A percentile compares a stretch with the other conserved stretches of the same genome.
Conservation (phyloP, 2,329 filamentous ascomycete genomes). For the Berkeleyomyces basicola region DNA sequence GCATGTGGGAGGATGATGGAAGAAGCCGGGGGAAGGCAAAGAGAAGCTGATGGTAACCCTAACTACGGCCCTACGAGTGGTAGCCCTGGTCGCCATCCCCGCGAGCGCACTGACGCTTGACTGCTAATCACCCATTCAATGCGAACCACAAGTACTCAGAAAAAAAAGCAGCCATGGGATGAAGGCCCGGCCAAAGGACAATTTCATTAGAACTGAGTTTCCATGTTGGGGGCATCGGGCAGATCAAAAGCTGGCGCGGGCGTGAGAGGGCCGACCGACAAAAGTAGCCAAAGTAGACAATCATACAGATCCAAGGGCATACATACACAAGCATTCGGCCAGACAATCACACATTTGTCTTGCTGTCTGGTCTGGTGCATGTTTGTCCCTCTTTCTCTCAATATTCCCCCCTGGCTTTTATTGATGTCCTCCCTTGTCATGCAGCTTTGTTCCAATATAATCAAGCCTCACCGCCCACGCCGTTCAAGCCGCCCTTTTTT, state of each 20-base stretch:
- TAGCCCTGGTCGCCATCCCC: background rate
- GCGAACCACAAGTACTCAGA: background rate
- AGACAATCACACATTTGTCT: too few species aligned
- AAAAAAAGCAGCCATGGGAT: background rate
- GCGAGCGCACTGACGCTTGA: background rate
- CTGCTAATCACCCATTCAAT: background rate
- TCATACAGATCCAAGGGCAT: too few species aligned
- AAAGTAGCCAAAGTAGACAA: too few species aligned
- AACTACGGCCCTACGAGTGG: background rate
- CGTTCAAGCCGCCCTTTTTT: background rate
- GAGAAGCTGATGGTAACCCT: background rate
- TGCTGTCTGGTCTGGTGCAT: too few species aligned
- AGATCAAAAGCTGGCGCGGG: background rate
- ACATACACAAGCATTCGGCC: too few species aligned
- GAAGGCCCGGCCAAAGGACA: background rate
- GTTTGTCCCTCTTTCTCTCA: too few species aligned
- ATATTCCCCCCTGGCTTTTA: too few species aligned
- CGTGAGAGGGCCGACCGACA: background rate
- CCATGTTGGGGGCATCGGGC: too few species aligned
- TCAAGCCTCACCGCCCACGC: constrained; percentile 2
- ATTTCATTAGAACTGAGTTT: too few species aligned
- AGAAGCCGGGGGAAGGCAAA: background rate
- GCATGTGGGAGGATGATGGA: background rate
- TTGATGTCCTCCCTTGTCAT: background rate
- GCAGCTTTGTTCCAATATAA: background rate